These are phyloP conservation scores for Evernia prunastri DNA, from an alignment of 495 filamentous ascomycete genomes.

Conservation along the genomic window DNA sequence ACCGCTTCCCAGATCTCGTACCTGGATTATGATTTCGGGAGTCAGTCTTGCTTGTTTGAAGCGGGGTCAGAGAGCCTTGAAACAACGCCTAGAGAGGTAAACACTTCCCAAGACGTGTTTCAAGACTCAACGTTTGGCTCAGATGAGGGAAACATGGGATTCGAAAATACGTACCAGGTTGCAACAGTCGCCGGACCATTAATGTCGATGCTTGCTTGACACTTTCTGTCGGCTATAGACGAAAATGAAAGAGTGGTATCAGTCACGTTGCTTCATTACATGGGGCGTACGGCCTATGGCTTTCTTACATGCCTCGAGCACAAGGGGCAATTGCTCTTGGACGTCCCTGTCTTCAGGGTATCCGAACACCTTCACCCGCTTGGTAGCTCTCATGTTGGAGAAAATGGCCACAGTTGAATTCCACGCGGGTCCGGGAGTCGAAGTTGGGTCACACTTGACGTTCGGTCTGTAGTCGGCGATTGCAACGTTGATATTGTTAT, in stretches of 20 bases:
- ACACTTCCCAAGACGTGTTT: too few relatives aligned
- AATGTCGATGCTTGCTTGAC: slow-evolving; percentile 1
- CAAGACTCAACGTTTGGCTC: too few relatives aligned
- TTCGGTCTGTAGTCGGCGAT: neutral
- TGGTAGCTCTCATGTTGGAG: neutral
- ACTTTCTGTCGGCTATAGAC: neutral
- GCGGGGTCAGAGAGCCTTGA: too few relatives aligned
- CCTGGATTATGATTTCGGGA: too few relatives aligned
- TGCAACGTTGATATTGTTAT: neutral
- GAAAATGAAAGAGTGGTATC: neutral
- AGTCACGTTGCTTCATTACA: neutral
- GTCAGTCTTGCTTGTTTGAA: too few relatives aligned
- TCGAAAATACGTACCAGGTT: too few relatives aligned
- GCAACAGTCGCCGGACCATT: neutral
- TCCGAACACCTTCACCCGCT: neutral
- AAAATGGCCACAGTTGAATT: neutral
- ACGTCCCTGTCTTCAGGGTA: neutral
- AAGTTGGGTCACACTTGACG: neutral
- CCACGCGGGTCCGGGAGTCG: slow-evolving; percentile 1
- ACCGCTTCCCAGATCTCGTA: slow-evolving; percentile 3
- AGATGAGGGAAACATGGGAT: too few relatives aligned
- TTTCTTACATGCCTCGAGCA: neutral
- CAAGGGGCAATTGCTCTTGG: neutral
- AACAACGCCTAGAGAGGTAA: too few relatives aligned
- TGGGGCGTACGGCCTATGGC: neutral